Evolutionary conservation across 163 green algal species (phyloP).

Genomic region (Smithsoniella earleae): DNA sequence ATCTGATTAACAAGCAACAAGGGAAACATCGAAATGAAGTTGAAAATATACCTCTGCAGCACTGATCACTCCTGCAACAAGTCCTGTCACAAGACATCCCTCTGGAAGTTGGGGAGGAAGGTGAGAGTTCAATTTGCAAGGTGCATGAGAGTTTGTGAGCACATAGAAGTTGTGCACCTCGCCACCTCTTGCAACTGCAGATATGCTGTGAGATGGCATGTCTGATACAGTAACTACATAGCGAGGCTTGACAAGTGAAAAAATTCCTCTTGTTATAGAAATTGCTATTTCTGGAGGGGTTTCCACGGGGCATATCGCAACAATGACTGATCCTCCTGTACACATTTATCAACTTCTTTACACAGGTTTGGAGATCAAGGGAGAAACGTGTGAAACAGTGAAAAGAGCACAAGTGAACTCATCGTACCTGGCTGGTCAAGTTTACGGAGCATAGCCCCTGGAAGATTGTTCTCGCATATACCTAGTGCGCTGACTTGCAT

Average conservation of each 20-base stretch:
- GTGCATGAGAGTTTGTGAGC: not conserved
- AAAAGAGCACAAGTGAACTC: no score
- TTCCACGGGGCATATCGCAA: not conserved
- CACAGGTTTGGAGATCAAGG: no score
- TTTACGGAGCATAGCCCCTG: no score
- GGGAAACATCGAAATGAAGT: no score
- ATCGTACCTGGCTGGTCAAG: no score
- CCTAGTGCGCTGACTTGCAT: not conserved
- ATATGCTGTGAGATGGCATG: not conserved
- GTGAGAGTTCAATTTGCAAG: not conserved
- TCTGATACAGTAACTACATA: not conserved
- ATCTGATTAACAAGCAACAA: no score
- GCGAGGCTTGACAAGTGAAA: not conserved
- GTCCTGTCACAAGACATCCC: not conserved
- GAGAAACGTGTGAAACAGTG: no score
- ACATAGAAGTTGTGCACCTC: not conserved
- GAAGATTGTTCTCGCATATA: no score
- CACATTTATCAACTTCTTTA: no score
- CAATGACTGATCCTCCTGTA: not conserved
- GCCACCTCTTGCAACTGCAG: not conserved
- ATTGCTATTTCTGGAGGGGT: not conserved
- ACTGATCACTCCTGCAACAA: not conserved
- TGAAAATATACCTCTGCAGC: conserved; percentile 30
- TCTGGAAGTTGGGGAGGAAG: not conserved
- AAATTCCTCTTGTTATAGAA: not conserved